These are phyloP conservation scores for Pelargonium nanum DNA, from an alignment of 345 rosid species.

Conservation along the genomic window DNA sequence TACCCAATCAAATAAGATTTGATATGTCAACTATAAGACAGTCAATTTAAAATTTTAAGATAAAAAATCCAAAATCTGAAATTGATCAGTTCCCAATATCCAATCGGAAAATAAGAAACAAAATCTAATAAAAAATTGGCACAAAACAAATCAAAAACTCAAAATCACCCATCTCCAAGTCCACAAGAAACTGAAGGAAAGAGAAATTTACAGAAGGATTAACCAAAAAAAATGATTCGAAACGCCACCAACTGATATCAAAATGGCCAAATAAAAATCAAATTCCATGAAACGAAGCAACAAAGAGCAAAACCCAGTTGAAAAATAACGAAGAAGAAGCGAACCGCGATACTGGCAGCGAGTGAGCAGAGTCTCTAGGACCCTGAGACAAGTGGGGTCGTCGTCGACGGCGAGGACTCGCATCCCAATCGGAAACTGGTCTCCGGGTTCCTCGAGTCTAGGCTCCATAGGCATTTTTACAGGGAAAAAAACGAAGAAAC, in stretches of 20 bases:
- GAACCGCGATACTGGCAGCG: slow-evolving; percentile 56
- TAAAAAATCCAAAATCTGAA: not conserved
- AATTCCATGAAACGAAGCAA: slow-evolving; percentile 2
- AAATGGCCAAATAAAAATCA: slow-evolving; percentile 1
- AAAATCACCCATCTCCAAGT: not conserved
- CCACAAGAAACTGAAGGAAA: not conserved
- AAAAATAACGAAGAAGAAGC: slow-evolving; percentile 6
- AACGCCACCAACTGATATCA: too few species aligned
- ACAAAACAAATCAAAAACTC: not conserved
- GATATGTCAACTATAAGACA: not conserved
- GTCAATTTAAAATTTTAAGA: not conserved
- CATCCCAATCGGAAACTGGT: slow-evolving; percentile 66
- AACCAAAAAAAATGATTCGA: slow-evolving; percentile 4
- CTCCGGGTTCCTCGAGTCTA: slow-evolving; percentile 21
- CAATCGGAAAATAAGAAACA: not conserved
- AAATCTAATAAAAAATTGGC: too few species aligned
- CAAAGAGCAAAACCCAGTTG: slow-evolving; percentile 6
- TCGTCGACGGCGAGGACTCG: slow-evolving; percentile 81
- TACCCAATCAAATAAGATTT: not conserved
- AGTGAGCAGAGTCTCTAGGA: slow-evolving; percentile 51
- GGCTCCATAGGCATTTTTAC: slow-evolving; percentile 42
- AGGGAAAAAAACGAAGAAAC: not conserved
- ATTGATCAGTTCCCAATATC: not conserved
- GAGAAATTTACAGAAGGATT: not conserved
- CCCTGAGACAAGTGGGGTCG: slow-evolving; percentile 54